phyloP scores from a whole-genome alignment of 805 yeast species.

The Yarrowia sp. region DNA sequence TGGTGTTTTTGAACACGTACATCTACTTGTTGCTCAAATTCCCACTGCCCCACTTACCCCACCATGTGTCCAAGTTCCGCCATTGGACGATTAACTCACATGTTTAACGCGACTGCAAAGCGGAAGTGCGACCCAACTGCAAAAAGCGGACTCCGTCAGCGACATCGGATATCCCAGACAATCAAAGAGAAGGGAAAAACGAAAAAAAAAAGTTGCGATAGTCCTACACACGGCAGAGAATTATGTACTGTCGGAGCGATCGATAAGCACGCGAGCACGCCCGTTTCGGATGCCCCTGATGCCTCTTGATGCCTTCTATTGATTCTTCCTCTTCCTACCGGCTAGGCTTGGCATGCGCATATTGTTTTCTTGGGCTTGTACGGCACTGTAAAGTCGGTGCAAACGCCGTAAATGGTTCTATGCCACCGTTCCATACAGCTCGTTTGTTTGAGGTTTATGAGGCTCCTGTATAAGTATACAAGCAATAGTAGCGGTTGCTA shows the following conservation, averaged over 20 bases:
- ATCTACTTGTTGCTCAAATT: neutral
- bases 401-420: neutral
- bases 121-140: slow-evolving; percentile 6
- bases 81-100: slow-evolving; percentile 20
- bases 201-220: neutral
- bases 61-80: neutral
- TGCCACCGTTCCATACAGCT: neutral
- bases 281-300: too few species aligned
- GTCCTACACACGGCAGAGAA: neutral
- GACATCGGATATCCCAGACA: neutral
- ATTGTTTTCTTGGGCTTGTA: neutral
- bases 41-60: neutral
- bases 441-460: too few species aligned
- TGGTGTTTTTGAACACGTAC: too few species aligned
- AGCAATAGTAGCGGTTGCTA: too few species aligned
- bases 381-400: neutral
- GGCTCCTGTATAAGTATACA: too few species aligned
- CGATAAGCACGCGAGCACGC: too few species aligned
- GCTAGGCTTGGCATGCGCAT: slow-evolving; percentile 17
- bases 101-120: slow-evolving; percentile 10
- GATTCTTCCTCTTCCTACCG: neutral
- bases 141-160: slow-evolving; percentile 12
- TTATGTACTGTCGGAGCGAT: too few species aligned
- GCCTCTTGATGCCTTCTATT: too few species aligned
- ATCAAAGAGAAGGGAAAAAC: too few species aligned